Conservation (phyloP, 345 rosid genomes). For the Camelina hispida region DNA sequence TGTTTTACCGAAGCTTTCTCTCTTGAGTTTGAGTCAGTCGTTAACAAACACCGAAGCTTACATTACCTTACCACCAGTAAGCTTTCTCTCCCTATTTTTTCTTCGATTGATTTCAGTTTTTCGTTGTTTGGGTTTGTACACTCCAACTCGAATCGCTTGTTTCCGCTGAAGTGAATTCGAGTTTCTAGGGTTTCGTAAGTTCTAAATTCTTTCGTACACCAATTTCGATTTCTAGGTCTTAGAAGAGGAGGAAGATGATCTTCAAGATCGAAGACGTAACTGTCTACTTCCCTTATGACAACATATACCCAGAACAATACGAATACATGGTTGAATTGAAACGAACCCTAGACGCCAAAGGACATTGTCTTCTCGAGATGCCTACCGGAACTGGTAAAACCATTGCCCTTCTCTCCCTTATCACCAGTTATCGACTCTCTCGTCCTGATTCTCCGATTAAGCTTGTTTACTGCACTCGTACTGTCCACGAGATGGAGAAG, state of each 20-base stretch:
- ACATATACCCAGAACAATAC: slow-evolving; percentile 95
- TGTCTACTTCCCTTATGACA: slow-evolving; percentile 90
- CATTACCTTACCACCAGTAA: slow-evolving; percentile 9
- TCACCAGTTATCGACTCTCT: slow-evolving; percentile 82
- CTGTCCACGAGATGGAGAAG: slow-evolving; percentile 99
- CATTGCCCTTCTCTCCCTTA: slow-evolving; percentile 89
- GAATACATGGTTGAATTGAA: slow-evolving; percentile 93
- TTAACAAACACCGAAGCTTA: background rate
- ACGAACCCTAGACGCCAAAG: slow-evolving; percentile 92
- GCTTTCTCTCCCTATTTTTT: background rate
- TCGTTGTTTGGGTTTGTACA: background rate
- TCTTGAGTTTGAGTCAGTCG: background rate
- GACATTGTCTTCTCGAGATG: slow-evolving; percentile 99
- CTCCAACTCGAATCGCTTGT: slow-evolving; percentile 23
- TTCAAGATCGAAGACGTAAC: slow-evolving; percentile 87
- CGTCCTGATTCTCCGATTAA: slow-evolving; percentile 73
- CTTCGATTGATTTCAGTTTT: background rate
- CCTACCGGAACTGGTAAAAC: slow-evolving; percentile 99
- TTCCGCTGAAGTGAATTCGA: slow-evolving; percentile 19
- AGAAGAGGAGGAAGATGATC: slow-evolving; percentile 59
- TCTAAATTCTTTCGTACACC: background rate
- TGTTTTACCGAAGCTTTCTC: background rate
- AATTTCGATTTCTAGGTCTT: slow-evolving; percentile 18
- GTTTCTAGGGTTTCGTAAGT: slow-evolving; percentile 21
- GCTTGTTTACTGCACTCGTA: slow-evolving; percentile 94